Evolutionary conservation across 352 stramenopile genomes (phyloP).

Genomic region (Globisporangium megalacanthum): DNA sequence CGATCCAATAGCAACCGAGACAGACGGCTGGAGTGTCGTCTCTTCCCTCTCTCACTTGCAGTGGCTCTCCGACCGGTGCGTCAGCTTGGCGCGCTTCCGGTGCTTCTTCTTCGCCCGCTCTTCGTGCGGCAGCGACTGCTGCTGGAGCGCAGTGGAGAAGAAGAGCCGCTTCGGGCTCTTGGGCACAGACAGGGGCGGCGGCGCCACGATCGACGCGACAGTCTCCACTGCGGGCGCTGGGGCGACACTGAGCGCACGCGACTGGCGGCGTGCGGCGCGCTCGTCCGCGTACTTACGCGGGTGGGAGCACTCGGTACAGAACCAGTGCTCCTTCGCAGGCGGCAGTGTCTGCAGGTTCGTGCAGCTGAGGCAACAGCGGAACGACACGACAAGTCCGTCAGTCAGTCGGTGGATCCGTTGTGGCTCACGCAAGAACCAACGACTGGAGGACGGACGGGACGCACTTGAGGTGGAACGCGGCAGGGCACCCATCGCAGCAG

Average conservation of each 20-base stretch:
- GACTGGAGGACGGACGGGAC: neutral
- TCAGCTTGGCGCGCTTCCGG: conserved; percentile 46
- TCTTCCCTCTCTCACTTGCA: conserved; percentile 12
- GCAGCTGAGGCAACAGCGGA: conserved; percentile 27
- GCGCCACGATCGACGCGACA: neutral
- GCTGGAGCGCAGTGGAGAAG: conserved; percentile 21
- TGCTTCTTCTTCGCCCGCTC: conserved; percentile 30
- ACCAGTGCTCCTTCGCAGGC: conserved; percentile 50
- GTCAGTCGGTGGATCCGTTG: neutral
- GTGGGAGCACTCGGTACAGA: conserved; percentile 66
- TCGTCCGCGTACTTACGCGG: conserved; percentile 18
- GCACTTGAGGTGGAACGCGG: conserved; percentile 47
- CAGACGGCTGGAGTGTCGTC: too few relatives aligned
- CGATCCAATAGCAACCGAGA: neutral
- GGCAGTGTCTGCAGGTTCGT: conserved; percentile 62
- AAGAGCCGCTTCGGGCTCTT: conserved; percentile 63
- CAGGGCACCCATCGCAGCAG: conserved; percentile 76
- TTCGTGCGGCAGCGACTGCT: conserved; percentile 8
- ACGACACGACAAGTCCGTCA: neutral
- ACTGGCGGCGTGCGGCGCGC: conserved; percentile 25
- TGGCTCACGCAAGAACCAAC: neutral
- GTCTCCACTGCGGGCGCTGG: too few relatives aligned
- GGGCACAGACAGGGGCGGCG: conserved; percentile 22
- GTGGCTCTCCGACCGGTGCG: conserved; percentile 40
- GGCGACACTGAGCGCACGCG: conserved; percentile 27